Conservation (phyloP, 768 basidiomycete species). For the Rhodocollybia butyracea region DNA sequence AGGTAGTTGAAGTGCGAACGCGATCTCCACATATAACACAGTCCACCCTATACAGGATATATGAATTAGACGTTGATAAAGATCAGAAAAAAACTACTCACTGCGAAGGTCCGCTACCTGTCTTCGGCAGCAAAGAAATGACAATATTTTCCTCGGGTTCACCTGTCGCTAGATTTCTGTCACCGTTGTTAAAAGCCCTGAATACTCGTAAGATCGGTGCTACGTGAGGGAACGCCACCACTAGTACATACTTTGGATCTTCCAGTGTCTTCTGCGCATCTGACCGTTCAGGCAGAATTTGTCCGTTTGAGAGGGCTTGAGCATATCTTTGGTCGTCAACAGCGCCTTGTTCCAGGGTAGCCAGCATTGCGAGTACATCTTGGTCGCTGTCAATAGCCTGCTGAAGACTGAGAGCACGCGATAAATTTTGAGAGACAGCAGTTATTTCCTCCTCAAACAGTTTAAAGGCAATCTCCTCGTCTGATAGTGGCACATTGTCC, state of each 20-base stretch:
- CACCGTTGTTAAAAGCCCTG: too few species aligned
- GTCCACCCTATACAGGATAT: constrained; percentile 18
- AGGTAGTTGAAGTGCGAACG: constrained; percentile 17
- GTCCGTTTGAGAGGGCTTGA: constrained; percentile 30
- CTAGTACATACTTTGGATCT: background rate
- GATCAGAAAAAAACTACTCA: background rate
- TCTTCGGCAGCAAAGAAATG: too few species aligned
- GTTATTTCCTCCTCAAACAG: constrained; percentile 36
- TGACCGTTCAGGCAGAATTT: constrained; percentile 8
- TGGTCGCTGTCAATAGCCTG: constrained; percentile 34
- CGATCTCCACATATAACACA: constrained; percentile 44
- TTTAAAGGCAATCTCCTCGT: constrained; percentile 44
- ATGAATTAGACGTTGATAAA: background rate
- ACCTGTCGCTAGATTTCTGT: too few species aligned
- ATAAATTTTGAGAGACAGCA: constrained; percentile 30
- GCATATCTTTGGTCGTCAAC: constrained; percentile 41
- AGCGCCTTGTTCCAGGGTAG: constrained; percentile 32
- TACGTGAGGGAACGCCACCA: too few species aligned
- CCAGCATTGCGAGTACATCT: constrained; percentile 25
- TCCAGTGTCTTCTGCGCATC: constrained; percentile 10
- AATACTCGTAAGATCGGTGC: too few species aligned
- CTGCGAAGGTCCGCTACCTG: background rate
- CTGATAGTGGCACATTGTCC: constrained; percentile 13
- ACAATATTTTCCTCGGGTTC: too few species aligned
- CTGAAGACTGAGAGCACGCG: constrained; percentile 40